Percentiles rank a stretch among this genome's conserved stretches.
These are phyloP conservation scores for Tulasnella sp. DNA, from an alignment of 768 basidiomycete species.

Conservation along the genomic window DNA sequence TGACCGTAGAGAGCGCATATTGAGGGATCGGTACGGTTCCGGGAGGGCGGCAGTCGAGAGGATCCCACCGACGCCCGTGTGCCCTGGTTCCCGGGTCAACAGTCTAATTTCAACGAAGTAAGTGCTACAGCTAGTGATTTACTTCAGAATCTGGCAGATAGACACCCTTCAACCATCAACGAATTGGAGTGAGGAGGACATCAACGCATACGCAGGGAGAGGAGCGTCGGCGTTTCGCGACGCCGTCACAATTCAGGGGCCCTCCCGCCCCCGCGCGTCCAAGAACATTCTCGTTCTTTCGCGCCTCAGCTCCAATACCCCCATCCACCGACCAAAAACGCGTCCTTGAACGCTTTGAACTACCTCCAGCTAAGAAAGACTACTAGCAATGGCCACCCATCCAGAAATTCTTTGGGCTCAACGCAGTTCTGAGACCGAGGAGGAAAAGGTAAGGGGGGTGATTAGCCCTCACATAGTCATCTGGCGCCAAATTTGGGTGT, in stretches of 20 bases:
- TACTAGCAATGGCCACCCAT: slow-evolving; percentile 39
- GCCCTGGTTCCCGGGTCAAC: too few relatives aligned
- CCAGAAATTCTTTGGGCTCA: slow-evolving; percentile 96
- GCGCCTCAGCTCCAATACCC: not conserved
- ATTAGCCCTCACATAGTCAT: not conserved
- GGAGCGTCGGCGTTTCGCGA: not conserved
- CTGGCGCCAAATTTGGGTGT: not conserved
- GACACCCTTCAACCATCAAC: not conserved
- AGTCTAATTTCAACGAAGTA: not conserved
- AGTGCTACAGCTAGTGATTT: too few relatives aligned
- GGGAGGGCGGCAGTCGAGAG: not conserved
- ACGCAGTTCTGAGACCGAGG: slow-evolving; percentile 62
- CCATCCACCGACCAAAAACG: not conserved
- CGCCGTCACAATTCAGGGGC: slow-evolving; percentile 1
- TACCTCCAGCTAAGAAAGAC: not conserved
- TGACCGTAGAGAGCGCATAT: not conserved
- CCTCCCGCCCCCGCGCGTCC: not conserved
- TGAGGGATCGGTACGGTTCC: not conserved
- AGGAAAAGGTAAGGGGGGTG: slow-evolving; percentile 57
- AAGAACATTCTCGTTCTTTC: slow-evolving; percentile 12
- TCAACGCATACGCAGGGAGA: not conserved
- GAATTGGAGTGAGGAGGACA: not conserved
- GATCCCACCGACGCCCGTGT: not conserved
- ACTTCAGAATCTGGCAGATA: too few relatives aligned
- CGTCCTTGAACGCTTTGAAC: not conserved